Base-by-base conservation (phyloP, 1,284 basidiomycete species). In the Trichosporon sp. region DNA sequence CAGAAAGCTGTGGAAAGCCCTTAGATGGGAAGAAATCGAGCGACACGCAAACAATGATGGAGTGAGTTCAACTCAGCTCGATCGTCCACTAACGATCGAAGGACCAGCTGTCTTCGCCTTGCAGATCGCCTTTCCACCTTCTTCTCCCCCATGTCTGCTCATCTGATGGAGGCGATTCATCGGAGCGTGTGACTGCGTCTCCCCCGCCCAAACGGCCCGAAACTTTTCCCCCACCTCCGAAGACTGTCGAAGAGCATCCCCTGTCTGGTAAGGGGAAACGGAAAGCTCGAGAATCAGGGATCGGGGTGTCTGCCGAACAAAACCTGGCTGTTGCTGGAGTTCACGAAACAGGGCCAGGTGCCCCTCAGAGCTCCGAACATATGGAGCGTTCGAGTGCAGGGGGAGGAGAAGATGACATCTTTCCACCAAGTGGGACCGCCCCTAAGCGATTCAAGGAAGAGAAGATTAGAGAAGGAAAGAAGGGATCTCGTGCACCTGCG, bases 21-120 rank as follows among this genome's bases (percentile, higher is more conserved):
- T 83, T 2, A 67, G 79, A 23, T 81, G 79, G 79, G 80, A 81
- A 53, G 78, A 81, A 60, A 76, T 81, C 2, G 80, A 81, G 63
- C 68, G 78, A 18, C 81, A 82, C 66, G 69, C 79, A 3, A 64
- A 66, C 2, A 23, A 70, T 7, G 74, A 71, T 53, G 75, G 76
- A 21, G 77, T 77, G 62, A 73, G 76, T 73, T 23, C 3, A 2
- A 9, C 3, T 2, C 3, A 8, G 25, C 13, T 11, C 4, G 25
- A 15, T 29, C 7, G 6, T 15, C 4, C 18, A 21, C 31, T 60
- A 12, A 60, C 56, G 8, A 15, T 6, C 62, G 44, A 21, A 71
- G 31, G 32, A 62, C 3, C 35, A 38, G n/a, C 70, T 42, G 12
- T 15, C 68, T 23, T 68, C 73, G 1, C 8, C 71, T 0, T 81